These are phyloP conservation scores for Pythium angustatum DNA, from an alignment of 352 stramenopile species.

Conservation along the genomic window DNA sequence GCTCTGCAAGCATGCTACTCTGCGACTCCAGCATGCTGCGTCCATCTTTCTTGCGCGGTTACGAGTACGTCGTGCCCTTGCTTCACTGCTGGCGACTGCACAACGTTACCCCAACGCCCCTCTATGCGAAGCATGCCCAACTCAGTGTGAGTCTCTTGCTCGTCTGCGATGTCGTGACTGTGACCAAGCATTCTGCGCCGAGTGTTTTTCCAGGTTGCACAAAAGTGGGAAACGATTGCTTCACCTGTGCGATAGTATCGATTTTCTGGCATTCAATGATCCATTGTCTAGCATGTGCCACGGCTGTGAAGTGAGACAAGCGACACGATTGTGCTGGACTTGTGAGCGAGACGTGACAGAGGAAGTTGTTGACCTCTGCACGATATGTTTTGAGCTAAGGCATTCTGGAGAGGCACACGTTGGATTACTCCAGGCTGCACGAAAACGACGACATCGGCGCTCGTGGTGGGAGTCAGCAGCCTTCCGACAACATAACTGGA, in stretches of 20 bases:
- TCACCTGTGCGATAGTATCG: slow-evolving; percentile 38
- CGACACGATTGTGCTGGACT: slow-evolving; percentile 23
- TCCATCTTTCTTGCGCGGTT: slow-evolving; percentile 13
- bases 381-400: slow-evolving; percentile 33
- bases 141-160: slow-evolving; percentile 25
- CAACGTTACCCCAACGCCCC: slow-evolving; percentile 34
- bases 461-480: slow-evolving; percentile 33
- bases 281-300: slow-evolving; percentile 23
- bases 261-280: slow-evolving; percentile 31
- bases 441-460: not conserved
- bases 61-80: slow-evolving; percentile 13
- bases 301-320: slow-evolving; percentile 30
- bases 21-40: slow-evolving; percentile 21
- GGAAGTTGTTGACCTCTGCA: slow-evolving; percentile 5
- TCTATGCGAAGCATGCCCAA: slow-evolving; percentile 39
- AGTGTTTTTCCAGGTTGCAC: slow-evolving; percentile 33
- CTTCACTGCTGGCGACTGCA: slow-evolving; percentile 24
- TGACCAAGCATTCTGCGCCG: slow-evolving; percentile 28
- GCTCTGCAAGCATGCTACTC: not conserved
- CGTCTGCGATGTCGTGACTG: slow-evolving; percentile 37
- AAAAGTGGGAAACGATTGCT: slow-evolving; percentile 36
- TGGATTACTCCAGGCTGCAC: not conserved
- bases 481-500: slow-evolving; percentile 34
- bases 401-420: slow-evolving; percentile 20
- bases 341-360: slow-evolving; percentile 15